Evolutionary conservation across 345 rosid genomes (phyloP).

Genomic region (Orychophragmus violaceus): DNA sequence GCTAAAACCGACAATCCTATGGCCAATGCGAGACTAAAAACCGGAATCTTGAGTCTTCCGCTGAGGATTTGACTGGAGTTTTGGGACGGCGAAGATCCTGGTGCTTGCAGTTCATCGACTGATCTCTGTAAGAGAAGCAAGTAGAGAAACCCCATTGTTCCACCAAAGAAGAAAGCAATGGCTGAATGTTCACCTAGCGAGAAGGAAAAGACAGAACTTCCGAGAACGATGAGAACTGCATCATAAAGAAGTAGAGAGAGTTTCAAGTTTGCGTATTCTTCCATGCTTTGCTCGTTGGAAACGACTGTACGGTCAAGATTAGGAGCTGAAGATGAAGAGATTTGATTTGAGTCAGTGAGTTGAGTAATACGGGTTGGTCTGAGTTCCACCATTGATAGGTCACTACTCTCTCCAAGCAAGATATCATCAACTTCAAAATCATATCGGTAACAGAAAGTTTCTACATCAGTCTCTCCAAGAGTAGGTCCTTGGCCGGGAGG

Average conservation of each 20-base stretch:
- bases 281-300: conserved; percentile 76
- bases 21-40: conserved; percentile 41
- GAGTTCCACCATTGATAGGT: conserved; percentile 65
- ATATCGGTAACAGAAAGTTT: conserved; percentile 33
- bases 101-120: conserved; percentile 54
- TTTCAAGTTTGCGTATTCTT: conserved; percentile 72
- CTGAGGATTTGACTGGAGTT: conserved; percentile 20
- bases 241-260: conserved; percentile 51
- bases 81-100: conserved; percentile 31
- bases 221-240: conserved; percentile 39
- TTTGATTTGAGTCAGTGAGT: conserved; percentile 33
- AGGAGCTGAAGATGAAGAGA: conserved; percentile 24
- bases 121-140: conserved; percentile 66
- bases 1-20: conserved; percentile 40
- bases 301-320: neutral
- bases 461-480: conserved; percentile 14
- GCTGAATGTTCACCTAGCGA: conserved; percentile 44
- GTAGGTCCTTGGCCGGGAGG: conserved; percentile 25
- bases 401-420: conserved; percentile 66
- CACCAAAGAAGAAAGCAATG: conserved; percentile 66
- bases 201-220: conserved; percentile 40
- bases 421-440: conserved; percentile 60
- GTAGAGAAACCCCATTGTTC: conserved; percentile 61
- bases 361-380: conserved; percentile 43
- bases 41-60: conserved; percentile 41